These are phyloP conservation scores for Jatropha curcas DNA, from an alignment of 345 rosid genomes.

Conservation along the genomic window DNA sequence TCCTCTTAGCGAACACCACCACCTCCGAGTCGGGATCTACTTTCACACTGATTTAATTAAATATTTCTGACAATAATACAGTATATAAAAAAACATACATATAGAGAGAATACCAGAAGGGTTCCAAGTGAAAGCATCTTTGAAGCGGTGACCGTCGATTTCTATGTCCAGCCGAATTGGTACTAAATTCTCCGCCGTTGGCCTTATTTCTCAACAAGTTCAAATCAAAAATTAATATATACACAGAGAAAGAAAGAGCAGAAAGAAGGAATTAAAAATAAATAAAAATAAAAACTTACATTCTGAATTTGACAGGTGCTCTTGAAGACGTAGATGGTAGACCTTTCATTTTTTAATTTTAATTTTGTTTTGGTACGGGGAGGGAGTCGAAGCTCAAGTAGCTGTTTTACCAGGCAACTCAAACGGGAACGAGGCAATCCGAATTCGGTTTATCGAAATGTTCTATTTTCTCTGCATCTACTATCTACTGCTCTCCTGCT, in stretches of 20 bases:
- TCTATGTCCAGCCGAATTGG: conserved; percentile 90
- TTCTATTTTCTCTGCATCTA: too few species aligned
- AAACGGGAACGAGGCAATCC: too few species aligned
- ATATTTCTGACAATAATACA: not conserved
- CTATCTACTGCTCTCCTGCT: too few species aligned
- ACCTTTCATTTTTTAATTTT: conserved; percentile 56
- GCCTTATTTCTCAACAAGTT: conserved; percentile 39
- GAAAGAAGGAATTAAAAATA: not conserved
- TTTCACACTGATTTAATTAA: not conserved
- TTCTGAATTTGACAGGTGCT: conserved; percentile 77
- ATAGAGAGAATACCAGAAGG: conserved; percentile 56
- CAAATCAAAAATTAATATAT: not conserved
- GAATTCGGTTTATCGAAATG: too few species aligned
- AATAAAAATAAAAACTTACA: conserved; percentile 45
- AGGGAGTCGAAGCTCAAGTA: too few species aligned
- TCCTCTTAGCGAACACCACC: conserved; percentile 76
- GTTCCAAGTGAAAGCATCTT: conserved; percentile 97
- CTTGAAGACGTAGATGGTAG: conserved; percentile 43
- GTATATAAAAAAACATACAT: too few species aligned
- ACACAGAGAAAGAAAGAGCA: not conserved
- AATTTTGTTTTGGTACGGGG: too few species aligned
- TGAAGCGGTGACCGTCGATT: conserved; percentile 82
- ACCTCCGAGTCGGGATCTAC: conserved; percentile 90
- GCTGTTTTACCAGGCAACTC: too few species aligned
- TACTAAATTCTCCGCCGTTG: conserved; percentile 80